Evolutionary conservation across 768 basidiomycete genomes (phyloP).

Genomic region (Clitopilus passeckerianus): DNA sequence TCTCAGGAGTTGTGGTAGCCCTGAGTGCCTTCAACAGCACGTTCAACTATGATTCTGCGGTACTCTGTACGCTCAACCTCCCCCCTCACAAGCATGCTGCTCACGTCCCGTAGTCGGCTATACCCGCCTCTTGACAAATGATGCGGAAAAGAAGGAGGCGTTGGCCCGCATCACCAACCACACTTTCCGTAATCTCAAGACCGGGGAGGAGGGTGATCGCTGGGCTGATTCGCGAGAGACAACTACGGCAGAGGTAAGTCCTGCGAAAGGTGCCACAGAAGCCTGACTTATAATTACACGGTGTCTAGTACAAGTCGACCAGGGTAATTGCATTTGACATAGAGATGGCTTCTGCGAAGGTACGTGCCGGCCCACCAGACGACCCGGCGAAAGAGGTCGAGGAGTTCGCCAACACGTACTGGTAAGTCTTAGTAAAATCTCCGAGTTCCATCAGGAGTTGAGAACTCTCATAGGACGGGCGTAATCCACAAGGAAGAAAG

Average conservation of each 20-base stretch:
- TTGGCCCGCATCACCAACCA: background rate
- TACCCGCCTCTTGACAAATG: background rate
- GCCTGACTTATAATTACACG: background rate
- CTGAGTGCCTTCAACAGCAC: background rate
- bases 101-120: background rate
- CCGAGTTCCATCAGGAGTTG: background rate
- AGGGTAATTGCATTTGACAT: background rate
- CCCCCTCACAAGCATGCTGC: background rate
- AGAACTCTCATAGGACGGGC: background rate
- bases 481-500: background rate
- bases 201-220: background rate
- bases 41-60: background rate
- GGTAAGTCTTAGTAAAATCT: background rate
- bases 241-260: background rate
- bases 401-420: background rate
- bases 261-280: background rate
- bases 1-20: background rate
- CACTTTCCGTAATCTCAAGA: background rate
- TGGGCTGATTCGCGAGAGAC: background rate
- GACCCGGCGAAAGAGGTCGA: background rate
- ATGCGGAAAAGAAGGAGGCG: background rate
- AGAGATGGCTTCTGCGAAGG: background rate
- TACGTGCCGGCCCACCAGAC: background rate
- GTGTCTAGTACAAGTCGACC: background rate
- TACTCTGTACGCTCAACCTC: background rate